These are phyloP conservation scores for Vigna angularis DNA, from an alignment of 306 rosid genomes.

Conservation along the genomic window DNA sequence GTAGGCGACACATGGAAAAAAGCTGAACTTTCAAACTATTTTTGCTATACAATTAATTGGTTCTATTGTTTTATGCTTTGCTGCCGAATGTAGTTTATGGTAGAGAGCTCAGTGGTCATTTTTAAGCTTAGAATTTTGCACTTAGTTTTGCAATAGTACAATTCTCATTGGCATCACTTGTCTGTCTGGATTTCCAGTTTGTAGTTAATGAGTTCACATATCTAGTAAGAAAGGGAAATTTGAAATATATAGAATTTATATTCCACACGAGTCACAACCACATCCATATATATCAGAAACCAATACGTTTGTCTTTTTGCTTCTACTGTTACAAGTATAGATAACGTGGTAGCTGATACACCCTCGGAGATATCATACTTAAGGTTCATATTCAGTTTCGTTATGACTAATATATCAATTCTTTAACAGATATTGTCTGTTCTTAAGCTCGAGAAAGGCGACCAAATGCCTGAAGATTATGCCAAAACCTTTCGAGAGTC, in stretches of 20 bases:
- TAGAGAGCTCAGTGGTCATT: neutral
- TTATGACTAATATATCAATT: slow-evolving; percentile 30
- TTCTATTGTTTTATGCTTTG: neutral
- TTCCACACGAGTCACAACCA: too few species aligned
- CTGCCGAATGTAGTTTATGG: neutral
- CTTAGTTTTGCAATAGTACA: neutral
- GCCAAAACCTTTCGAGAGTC: slow-evolving; percentile 78
- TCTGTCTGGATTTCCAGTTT: neutral
- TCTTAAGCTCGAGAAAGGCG: slow-evolving; percentile 72
- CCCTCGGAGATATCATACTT: neutral
- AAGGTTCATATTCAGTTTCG: slow-evolving; percentile 29
- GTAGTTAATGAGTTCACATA: neutral
- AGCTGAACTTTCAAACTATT: neutral
- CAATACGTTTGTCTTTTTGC: neutral
- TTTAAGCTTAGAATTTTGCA: neutral
- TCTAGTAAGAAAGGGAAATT: neutral
- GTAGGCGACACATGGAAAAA: neutral
- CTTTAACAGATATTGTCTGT: slow-evolving; percentile 75
- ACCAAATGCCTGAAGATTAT: slow-evolving; percentile 82
- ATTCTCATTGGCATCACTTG: neutral
- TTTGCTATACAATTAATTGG: neutral
- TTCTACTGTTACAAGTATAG: neutral
- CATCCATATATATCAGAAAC: neutral
- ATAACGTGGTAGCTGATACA: slow-evolving; percentile 13
- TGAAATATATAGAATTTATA: neutral